Conservation (phyloP, 352 stramenopile species). For the Phytophthora lateralis region DNA sequence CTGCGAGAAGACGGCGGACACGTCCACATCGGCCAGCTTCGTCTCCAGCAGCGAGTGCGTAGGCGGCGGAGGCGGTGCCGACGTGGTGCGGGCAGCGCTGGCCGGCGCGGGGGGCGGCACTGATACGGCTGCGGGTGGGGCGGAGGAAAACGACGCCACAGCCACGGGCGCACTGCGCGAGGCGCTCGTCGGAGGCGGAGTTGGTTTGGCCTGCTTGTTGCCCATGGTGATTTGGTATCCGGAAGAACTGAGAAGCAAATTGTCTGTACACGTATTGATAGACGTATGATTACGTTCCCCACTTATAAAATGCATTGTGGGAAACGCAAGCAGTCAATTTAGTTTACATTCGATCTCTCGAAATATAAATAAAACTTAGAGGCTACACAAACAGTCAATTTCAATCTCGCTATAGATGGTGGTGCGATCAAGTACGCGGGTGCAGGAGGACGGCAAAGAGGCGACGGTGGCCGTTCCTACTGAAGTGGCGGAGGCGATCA, state of each 20-base stretch:
- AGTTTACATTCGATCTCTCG: too few species aligned
- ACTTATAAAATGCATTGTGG: too few species aligned
- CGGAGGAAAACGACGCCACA: neutral
- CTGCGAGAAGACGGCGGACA: conserved; percentile 75
- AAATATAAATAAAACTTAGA: too few species aligned
- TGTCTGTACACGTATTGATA: too few species aligned
- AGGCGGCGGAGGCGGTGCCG: conserved; percentile 22
- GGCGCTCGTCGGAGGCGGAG: conserved; percentile 27
- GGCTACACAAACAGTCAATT: too few species aligned
- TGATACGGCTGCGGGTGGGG: neutral
- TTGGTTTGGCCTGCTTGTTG: conserved; percentile 84
- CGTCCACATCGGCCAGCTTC: conserved; percentile 76
- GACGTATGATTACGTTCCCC: neutral
- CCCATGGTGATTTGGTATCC: conserved; percentile 49
- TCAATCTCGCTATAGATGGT: conserved; percentile 35
- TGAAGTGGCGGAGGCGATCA: conserved; percentile 64
- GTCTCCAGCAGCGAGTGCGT: conserved; percentile 56
- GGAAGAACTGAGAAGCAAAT: conserved; percentile 6
- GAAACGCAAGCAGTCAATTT: too few species aligned
- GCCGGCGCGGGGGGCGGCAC: conserved; percentile 1
- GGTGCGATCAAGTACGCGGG: conserved; percentile 55
- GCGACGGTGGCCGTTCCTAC: conserved; percentile 39
- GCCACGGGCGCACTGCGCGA: conserved; percentile 14
- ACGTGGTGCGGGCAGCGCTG: conserved; percentile 14
- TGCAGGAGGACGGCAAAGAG: conserved; percentile 51